Evolutionary conservation across 768 basidiomycete species (phyloP), one percentile per base, ranked within the genome.

Genomic region (Mycena amicta): DNA sequence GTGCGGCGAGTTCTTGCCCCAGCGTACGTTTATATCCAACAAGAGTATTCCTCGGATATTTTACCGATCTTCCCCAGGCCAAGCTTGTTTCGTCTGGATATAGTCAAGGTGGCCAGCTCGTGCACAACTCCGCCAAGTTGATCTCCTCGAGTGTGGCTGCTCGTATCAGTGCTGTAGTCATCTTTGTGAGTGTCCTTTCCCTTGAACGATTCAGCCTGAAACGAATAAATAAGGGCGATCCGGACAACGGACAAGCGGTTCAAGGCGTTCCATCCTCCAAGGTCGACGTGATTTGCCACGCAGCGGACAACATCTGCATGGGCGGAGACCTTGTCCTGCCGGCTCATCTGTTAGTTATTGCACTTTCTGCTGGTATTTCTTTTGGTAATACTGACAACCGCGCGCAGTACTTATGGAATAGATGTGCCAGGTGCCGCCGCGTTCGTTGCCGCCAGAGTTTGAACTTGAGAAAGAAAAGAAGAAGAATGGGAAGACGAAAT

Each of bases 41-140:
- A 5, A 11, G 12, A 5, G 16, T 25, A 13, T 25, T 20, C 39
- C 26, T 33, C 12, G 13, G n/a, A 28, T 2, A 39, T 40, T 41
- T 29, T 26, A n/a, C 37, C n/a, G 5, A 2, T n/a, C 6, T 25
- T 45, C 11, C 16, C 16, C 41, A 64, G 51, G 57, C 68, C 1
- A 57, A 53, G n/a, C 59, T 69, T 28, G 64, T 72, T n/a, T 52
- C 67, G 11, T 62, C 66, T 33, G 70, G 70, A 16, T 71, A 70
- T 45, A 57, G 57, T 18, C 67, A 67, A 49, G 67, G 65, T 22
- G 67, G 57, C 25, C 76, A 77, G 58, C 71, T 78, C 3, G 72
- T 72, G 2, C 77, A 77, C 46, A 68, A 73, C 13, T 74, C 76
- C 18, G 75, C 74, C 20, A 63, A 64, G 8, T 55, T 65, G 56